phyloP scores from a whole-genome alignment of 305 asterid genomes.

The Fraxinus platypoda region DNA sequence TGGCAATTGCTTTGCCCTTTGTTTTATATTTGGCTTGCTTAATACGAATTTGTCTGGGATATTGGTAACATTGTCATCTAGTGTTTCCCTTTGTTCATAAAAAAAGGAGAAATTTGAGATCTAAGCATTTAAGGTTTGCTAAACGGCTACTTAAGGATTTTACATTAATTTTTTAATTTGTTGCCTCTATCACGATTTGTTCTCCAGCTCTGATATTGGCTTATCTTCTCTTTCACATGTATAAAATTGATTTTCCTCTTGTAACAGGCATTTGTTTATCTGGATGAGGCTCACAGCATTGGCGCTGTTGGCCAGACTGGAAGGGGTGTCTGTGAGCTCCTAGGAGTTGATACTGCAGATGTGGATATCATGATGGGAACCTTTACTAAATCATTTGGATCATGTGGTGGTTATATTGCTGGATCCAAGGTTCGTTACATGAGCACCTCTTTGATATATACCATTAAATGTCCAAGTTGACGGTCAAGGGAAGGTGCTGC shows the following conservation, averaged over 20 bases:
- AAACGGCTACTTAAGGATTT: not conserved
- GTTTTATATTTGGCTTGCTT: not conserved
- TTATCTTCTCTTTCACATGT: constrained; percentile 2
- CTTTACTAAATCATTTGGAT: constrained; percentile 97
- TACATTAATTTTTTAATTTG: not conserved
- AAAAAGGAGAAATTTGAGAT: not conserved
- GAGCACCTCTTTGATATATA: constrained; percentile 14
- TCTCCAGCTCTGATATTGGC: constrained; percentile 6
- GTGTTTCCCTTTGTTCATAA: not conserved
- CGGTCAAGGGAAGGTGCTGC: not conserved
- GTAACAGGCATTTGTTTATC: constrained; percentile 73
- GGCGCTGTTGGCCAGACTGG: constrained; percentile 98
- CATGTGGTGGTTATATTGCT: constrained; percentile 98
- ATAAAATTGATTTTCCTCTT: constrained; percentile 13
- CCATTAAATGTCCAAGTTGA: constrained; percentile 7
- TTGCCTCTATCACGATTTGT: not conserved
- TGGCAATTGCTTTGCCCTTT: constrained; percentile 3
- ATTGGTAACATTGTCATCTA: not conserved
- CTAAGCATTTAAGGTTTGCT: constrained; percentile 11
- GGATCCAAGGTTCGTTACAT: constrained; percentile 77
- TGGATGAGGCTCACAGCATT: constrained; percentile 99
- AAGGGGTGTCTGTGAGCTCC: constrained; percentile 95
- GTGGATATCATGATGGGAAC: constrained; percentile 99
- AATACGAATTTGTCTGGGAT: constrained; percentile 7
- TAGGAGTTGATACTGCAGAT: constrained; percentile 94